Percentiles rank a stretch among this genome's conserved stretches.
Conservation (phyloP, 2,329 filamentous ascomycete species). For the Corynespora cassiicola region DNA sequence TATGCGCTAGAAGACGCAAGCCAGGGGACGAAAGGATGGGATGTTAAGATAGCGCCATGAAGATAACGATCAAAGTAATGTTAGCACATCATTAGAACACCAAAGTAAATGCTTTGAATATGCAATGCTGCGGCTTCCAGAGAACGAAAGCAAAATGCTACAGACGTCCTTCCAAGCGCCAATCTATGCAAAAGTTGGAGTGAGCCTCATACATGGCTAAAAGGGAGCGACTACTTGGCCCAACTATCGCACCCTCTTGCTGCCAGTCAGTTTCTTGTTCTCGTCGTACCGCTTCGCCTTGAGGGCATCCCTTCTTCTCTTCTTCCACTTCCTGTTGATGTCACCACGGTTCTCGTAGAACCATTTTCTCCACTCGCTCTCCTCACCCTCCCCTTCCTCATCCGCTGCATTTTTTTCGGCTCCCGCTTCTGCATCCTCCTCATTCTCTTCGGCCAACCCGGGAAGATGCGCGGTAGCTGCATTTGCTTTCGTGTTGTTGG, state of each 20-base stretch:
- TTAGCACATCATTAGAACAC: no score
- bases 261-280: slow-evolving; percentile 56
- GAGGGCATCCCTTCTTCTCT: slow-evolving; percentile 63
- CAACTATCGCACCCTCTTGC: slow-evolving; percentile 8
- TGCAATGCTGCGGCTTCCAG: no score
- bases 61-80: no score
- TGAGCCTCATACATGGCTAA: no score
- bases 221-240: no score
- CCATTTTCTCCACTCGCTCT: slow-evolving; percentile 67
- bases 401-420: slow-evolving; percentile 21
- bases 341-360: slow-evolving; percentile 63
- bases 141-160: no score
- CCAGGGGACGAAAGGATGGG: no score
- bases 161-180: no score
- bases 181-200: no score
- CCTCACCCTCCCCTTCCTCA: slow-evolving; percentile 43
- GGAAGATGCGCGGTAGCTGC: slow-evolving; percentile 21
- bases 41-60: no score
- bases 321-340: slow-evolving; percentile 59
- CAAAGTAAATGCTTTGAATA: no score
- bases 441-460: slow-evolving; percentile 34
- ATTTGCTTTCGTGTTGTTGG: slow-evolving; percentile 39
- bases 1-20: no score
- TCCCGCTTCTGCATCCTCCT: slow-evolving; percentile 18
- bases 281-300: slow-evolving; percentile 67